These are phyloP conservation scores for Solanum aculeatissimum DNA, from an alignment of 305 asterid genomes.

Conservation along the genomic window DNA sequence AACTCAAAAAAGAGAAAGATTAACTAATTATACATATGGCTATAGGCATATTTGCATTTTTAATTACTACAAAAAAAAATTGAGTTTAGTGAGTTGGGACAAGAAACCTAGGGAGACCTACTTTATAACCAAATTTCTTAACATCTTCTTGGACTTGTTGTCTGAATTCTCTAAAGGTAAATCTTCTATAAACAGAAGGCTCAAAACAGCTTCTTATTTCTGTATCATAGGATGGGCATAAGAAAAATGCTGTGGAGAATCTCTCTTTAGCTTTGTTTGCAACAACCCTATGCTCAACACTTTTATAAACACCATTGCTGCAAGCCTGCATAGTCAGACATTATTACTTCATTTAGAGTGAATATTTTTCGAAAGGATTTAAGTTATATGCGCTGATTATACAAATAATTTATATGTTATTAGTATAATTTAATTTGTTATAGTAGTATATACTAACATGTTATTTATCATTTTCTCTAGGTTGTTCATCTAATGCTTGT, in stretches of 20 bases:
- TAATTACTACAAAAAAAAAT: background rate
- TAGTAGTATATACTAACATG: too few species aligned
- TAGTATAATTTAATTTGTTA: background rate
- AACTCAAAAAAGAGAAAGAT: background rate
- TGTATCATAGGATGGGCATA: constrained; percentile 29
- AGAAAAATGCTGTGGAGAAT: constrained; percentile 28
- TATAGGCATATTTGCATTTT: background rate
- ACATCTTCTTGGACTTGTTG: constrained; percentile 30
- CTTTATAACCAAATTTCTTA: constrained; percentile 18
- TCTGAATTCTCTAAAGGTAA: constrained; percentile 27
- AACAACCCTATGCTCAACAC: constrained; percentile 29
- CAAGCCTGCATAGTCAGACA: constrained; percentile 19
- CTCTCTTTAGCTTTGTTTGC: constrained; percentile 24
- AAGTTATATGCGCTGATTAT: background rate
- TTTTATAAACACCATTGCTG: constrained; percentile 32
- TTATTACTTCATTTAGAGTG: background rate
- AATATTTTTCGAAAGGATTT: background rate
- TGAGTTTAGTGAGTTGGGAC: background rate
- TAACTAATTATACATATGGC: background rate
- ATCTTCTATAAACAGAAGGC: constrained; percentile 17
- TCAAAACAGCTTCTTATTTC: constrained; percentile 16
- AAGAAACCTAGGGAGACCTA: constrained; percentile 29
- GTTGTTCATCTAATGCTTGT: background rate
- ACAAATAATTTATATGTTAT: background rate
- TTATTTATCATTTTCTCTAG: background rate